These are phyloP conservation scores for Aspergillus latus DNA, from an alignment of 2,329 filamentous ascomycete genomes.

Conservation along the genomic window DNA sequence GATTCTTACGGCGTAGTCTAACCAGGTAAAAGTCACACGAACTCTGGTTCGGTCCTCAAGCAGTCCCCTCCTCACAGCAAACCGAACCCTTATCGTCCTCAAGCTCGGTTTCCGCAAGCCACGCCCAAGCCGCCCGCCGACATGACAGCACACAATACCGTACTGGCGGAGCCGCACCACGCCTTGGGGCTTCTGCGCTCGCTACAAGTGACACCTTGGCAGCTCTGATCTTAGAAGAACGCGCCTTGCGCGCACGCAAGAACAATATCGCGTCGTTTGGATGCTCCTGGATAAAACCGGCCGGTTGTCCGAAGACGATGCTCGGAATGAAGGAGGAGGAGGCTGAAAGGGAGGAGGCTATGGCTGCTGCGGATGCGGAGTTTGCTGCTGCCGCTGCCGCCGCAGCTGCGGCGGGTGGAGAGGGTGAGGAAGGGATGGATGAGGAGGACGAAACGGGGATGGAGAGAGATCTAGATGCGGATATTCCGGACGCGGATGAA, in stretches of 20 bases:
- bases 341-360: constrained; percentile 82
- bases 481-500: constrained; percentile 47
- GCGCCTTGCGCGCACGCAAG: constrained; percentile 72
- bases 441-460: constrained; percentile 41
- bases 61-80: constrained; percentile 49
- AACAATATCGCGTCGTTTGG: constrained; percentile 83
- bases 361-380: constrained; percentile 71
- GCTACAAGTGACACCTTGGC: constrained; percentile 59
- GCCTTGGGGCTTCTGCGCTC: background rate
- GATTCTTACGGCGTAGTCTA: background rate
- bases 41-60: constrained; percentile 66
- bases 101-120: constrained; percentile 28
- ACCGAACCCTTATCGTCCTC: constrained; percentile 32
- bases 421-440: constrained; percentile 39
- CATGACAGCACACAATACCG: constrained; percentile 10
- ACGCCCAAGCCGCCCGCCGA: constrained; percentile 16
- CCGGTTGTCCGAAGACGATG: constrained; percentile 83
- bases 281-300: constrained; percentile 84
- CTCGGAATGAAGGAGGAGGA: constrained; percentile 88
- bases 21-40: constrained; percentile 62
- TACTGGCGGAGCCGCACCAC: background rate
- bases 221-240: constrained; percentile 73
- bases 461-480: constrained; percentile 47
- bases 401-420: constrained; percentile 55
- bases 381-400: constrained; percentile 57